Evolutionary conservation across 2,329 filamentous ascomycete species (phyloP).

Genomic region (Daldinia eschscholtzii): DNA sequence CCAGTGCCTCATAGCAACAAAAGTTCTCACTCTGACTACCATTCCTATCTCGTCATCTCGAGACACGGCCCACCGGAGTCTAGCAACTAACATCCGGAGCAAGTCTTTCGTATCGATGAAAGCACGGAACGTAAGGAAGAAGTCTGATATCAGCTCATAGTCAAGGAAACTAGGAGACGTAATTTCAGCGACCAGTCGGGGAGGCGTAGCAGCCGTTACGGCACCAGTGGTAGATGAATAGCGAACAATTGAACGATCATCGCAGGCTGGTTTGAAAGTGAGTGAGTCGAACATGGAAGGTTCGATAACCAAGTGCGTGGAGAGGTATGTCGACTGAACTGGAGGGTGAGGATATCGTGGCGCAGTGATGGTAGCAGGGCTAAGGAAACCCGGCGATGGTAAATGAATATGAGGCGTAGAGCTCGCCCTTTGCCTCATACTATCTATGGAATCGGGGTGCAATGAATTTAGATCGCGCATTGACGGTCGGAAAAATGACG

Average conservation of each 20-base stretch:
- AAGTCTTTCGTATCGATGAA: slow-evolving; percentile 85
- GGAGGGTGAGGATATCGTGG: slow-evolving; percentile 57
- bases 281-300: slow-evolving; percentile 86
- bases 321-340: slow-evolving; percentile 62
- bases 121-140: slow-evolving; percentile 93
- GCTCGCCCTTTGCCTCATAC: slow-evolving; percentile 56
- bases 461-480: slow-evolving; percentile 53
- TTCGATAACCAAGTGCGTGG: slow-evolving; percentile 67
- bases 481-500: slow-evolving; percentile 60
- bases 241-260: slow-evolving; percentile 84
- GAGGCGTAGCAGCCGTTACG: slow-evolving; percentile 89
- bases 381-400: slow-evolving; percentile 46
- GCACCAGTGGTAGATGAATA: slow-evolving; percentile 78
- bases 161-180: slow-evolving; percentile 96
- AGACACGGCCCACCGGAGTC: slow-evolving; percentile 87
- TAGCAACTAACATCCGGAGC: slow-evolving; percentile 84
- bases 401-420: slow-evolving; percentile 55
- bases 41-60: slow-evolving; percentile 86
- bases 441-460: slow-evolving; percentile 48
- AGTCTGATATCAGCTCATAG: slow-evolving; percentile 96
- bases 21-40: slow-evolving; percentile 94
- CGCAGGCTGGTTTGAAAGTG: slow-evolving; percentile 80
- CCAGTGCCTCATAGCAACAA: slow-evolving; percentile 96
- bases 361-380: slow-evolving; percentile 53
- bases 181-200: slow-evolving; percentile 93